Evolutionary conservation across 106 monocot genomes (phyloP), one percentile per base, ranked within the genome.

Genomic region (Allium fistulosum): DNA sequence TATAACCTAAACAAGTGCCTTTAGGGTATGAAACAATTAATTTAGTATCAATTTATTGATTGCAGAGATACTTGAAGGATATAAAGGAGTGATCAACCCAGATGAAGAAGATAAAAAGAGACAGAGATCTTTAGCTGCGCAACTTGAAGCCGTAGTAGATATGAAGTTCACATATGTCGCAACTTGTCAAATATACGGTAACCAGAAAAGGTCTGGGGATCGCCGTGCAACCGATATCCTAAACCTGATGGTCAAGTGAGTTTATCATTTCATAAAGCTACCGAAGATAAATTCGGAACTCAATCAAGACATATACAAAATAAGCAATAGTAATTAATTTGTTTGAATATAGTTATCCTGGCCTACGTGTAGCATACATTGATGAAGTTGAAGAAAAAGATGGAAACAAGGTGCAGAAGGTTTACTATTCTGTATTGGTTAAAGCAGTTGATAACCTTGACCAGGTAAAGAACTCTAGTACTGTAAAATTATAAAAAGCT

Each of bases 161-260:
- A 97, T 92, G 96, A 97, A 97, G 53, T 97, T 74, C 69, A 97
- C 96, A 17, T 92, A 92, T 84, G 96, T 97, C 17, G 88, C 92
- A 67, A 88, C 91, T 17, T 97, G 91, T 71, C 96, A 97, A 83
- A 82, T 92, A 68, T 97, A 97, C 69, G 96, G 91, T 26, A 56
- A 51, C 12, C 91, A 97, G 61, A 97, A 88, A 78, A 78, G 74
- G 9, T 86, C 78, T 69, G 84, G 84, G 70, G 96, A 92, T 17
- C 69, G 82, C 9, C 87, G 62, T 64, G 94, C 94, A 17, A 80
- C 81, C 28, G 94, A 95, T 26, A 95, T 95, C n/a, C 63, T 95
- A 58, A 77, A 83, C 74, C 76, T 95, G 51, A 95, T 95, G 94
- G 91, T 85, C 68, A 85, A 76, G 92, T 79, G 48, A 92, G 92